Conservation (phyloP, 2,329 filamentous ascomycete species). For the Fusarium drepaniforme region DNA sequence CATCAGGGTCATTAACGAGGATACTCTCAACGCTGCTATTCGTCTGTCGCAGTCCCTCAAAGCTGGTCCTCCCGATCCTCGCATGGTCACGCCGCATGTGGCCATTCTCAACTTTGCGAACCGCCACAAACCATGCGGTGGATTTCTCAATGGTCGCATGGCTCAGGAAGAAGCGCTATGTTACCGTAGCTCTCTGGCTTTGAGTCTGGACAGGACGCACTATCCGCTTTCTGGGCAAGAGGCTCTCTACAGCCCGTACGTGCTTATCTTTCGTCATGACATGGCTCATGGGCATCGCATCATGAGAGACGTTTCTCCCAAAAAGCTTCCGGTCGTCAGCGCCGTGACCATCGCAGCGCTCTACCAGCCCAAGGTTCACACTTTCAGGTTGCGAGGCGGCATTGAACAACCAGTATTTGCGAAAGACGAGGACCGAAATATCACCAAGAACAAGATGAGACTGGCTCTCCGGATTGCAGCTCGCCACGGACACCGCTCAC, state of each 20-base stretch:
- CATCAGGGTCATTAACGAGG: conserved; percentile 13
- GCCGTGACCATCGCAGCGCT: conserved; percentile 13
- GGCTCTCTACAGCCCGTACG: conserved; percentile 20
- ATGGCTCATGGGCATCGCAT: conserved; percentile 4
- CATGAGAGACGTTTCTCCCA: neutral
- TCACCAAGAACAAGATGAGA: conserved; percentile 25
- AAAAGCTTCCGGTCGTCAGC: conserved; percentile 14
- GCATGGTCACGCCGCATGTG: neutral
- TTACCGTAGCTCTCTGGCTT: conserved; percentile 18
- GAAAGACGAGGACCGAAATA: neutral
- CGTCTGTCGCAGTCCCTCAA: neutral
- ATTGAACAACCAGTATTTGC: conserved; percentile 2
- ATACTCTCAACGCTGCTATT: conserved; percentile 20
- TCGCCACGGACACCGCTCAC: neutral
- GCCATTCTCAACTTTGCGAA: conserved; percentile 23
- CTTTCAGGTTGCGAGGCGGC: neutral
- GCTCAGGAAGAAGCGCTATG: conserved; percentile 22
- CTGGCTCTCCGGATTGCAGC: conserved; percentile 12
- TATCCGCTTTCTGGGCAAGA: conserved; percentile 22
- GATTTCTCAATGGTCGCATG: conserved; percentile 15
- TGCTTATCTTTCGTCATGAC: conserved; percentile 15
- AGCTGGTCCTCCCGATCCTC: neutral
- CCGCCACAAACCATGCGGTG: conserved; percentile 10
- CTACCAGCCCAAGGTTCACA: conserved; percentile 4
- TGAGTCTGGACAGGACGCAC: neutral